A percentile compares a stretch with the other conserved stretches of the same genome.
Conservation (phyloP, 306 rosid genomes). For the Hylodesmum podocarpum region DNA sequence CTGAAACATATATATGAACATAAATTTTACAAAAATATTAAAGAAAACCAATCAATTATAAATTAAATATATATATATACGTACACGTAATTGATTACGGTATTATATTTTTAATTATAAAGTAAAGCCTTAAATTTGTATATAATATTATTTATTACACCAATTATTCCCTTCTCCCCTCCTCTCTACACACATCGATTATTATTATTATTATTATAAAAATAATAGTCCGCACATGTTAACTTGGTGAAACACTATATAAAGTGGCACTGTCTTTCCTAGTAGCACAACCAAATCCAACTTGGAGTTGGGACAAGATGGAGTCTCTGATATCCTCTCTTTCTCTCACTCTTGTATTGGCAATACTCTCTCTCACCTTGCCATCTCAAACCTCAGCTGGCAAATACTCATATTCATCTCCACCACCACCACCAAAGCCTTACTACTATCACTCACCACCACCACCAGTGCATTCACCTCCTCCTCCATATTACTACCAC, state of each 20-base stretch:
- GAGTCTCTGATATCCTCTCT: conserved; percentile 43
- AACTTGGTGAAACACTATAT: conserved; percentile 47
- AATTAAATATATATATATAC: too few relatives aligned
- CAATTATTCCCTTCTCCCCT: too few relatives aligned
- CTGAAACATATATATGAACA: too few relatives aligned
- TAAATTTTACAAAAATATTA: too few relatives aligned
- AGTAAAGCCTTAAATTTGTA: too few relatives aligned
- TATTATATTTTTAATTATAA: too few relatives aligned
- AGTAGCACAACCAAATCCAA: conserved; percentile 33
- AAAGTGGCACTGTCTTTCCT: conserved; percentile 35
- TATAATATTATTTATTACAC: too few relatives aligned
- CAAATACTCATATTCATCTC: conserved; percentile 49
- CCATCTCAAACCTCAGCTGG: conserved; percentile 32
- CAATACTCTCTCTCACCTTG: conserved; percentile 38
- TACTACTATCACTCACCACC: conserved; percentile 32
- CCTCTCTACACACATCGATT: too few relatives aligned
- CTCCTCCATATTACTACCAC: conserved; percentile 1
- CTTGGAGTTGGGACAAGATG: conserved; percentile 32
- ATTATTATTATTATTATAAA: too few relatives aligned
- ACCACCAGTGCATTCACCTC: conserved; percentile 11
- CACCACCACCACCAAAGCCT: conserved; percentile 36
- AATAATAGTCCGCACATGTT: too few relatives aligned
- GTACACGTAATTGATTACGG: too few relatives aligned
- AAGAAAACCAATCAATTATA: too few relatives aligned
- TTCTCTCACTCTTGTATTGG: conserved; percentile 39